Percentiles rank a stretch among this genome's conserved stretches.
Conservation (phyloP, 768 basidiomycete species). For the Mycena albidolilacea region DNA sequence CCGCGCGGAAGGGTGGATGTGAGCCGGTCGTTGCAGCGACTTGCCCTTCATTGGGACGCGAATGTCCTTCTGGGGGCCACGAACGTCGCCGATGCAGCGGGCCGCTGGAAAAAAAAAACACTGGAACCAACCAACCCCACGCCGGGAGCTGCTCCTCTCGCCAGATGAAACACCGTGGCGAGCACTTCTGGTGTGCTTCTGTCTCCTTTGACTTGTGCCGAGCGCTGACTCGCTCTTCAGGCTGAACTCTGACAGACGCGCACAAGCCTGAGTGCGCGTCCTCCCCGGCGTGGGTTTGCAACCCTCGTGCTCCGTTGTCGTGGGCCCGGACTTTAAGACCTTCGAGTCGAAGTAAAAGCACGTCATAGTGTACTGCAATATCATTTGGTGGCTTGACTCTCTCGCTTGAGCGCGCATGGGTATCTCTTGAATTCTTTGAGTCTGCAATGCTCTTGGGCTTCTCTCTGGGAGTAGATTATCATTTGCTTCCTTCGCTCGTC, state of each 20-base stretch:
- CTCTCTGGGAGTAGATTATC: too few relatives aligned
- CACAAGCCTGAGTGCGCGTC: not conserved
- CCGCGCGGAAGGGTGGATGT: too few relatives aligned
- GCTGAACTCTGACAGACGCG: not conserved
- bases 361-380: not conserved
- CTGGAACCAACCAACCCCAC: not conserved
- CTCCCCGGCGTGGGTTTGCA: slow-evolving; percentile 23
- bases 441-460: too few relatives aligned
- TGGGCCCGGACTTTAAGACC: not conserved
- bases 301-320: slow-evolving; percentile 20
- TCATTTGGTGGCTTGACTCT: too few relatives aligned
- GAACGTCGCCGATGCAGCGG: not conserved
- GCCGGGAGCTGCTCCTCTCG: not conserved
- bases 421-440: too few relatives aligned
- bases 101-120: not conserved
- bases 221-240: not conserved
- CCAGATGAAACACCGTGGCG: not conserved
- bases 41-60: too few relatives aligned
- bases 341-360: slow-evolving; percentile 9
- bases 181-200: not conserved
- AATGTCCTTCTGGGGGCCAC: not conserved
- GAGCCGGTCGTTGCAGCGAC: too few relatives aligned
- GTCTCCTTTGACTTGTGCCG: not conserved
- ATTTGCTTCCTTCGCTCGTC: too few relatives aligned
- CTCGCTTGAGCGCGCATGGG: too few relatives aligned